Conservation (phyloP, 208 protist genomes). For the Leishmania gerbilli region DNA sequence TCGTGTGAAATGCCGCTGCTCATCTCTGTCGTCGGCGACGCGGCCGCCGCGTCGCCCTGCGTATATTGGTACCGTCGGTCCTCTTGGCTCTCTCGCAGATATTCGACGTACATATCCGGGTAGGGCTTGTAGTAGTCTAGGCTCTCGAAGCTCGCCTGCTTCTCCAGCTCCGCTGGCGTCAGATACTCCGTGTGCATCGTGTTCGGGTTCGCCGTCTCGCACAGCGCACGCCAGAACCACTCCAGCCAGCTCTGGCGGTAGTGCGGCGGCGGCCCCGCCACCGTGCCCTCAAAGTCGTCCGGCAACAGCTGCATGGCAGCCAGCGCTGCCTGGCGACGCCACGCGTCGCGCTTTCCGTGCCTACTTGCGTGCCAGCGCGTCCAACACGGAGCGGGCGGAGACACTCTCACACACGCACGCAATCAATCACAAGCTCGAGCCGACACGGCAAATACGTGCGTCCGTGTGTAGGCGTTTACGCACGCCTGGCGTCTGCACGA, state of each 20-base stretch:
- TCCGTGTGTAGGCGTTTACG: not conserved
- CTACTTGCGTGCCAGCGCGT: too few relatives aligned
- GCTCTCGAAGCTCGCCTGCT: slow-evolving; percentile 80
- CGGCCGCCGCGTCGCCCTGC: slow-evolving; percentile 3
- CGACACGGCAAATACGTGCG: not conserved
- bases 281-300: slow-evolving; percentile 11
- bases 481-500: not conserved
- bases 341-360: not conserved
- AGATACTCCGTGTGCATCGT: slow-evolving; percentile 52
- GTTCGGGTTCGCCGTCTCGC: slow-evolving; percentile 69
- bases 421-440: too few relatives aligned
- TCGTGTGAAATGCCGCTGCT: not conserved
- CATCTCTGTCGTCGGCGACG: slow-evolving; percentile 11
- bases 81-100: slow-evolving; percentile 52
- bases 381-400: not conserved
- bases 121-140: slow-evolving; percentile 88
- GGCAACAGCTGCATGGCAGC: slow-evolving; percentile 8
- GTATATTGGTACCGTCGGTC: slow-evolving; percentile 16
- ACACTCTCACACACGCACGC: not conserved
- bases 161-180: slow-evolving; percentile 44
- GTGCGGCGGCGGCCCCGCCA: slow-evolving; percentile 9
- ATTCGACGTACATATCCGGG: slow-evolving; percentile 77
- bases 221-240: slow-evolving; percentile 36
- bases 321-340: not conserved
- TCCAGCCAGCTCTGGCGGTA: slow-evolving; percentile 14